A percentile compares a stretch with the other conserved stretches of the same genome.
Evolutionary conservation across 2,329 filamentous ascomycete genomes (phyloP).

Genomic region (Fusarium staphyleae): DNA sequence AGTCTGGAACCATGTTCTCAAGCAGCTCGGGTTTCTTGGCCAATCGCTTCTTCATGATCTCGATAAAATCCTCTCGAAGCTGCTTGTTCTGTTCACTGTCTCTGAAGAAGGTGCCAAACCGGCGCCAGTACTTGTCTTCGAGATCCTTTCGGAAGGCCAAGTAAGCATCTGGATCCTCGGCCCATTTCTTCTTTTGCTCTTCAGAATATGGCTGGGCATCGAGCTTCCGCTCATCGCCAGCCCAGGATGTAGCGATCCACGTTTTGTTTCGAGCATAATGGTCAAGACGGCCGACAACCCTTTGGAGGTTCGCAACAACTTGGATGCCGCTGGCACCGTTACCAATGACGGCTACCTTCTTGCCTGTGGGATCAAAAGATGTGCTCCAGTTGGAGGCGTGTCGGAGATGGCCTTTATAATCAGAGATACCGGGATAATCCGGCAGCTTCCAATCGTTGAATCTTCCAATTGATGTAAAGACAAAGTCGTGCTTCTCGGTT

Average conservation of each 20-base stretch:
- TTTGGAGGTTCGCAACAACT: constrained; percentile 60
- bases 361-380: constrained; percentile 55
- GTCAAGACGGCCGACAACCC: constrained; percentile 59
- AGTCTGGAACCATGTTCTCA: constrained; percentile 65
- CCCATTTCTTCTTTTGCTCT: constrained; percentile 64
- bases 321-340: constrained; percentile 69
- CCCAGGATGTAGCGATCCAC: constrained; percentile 72
- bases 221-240: constrained; percentile 60
- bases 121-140: constrained; percentile 68
- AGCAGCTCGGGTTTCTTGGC: constrained; percentile 62
- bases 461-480: constrained; percentile 69
- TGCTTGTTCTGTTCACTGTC: constrained; percentile 57
- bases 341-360: constrained; percentile 66
- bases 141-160: constrained; percentile 63
- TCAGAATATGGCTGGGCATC: constrained; percentile 62
- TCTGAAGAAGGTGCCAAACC: constrained; percentile 62
- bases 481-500: constrained; percentile 62
- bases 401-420: constrained; percentile 62
- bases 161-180: constrained; percentile 65
- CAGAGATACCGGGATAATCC: constrained; percentile 62
- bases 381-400: constrained; percentile 69
- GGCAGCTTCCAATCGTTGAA: constrained; percentile 73
- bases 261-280: constrained; percentile 71
- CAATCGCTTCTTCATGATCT: constrained; percentile 61
- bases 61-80: constrained; percentile 52